These are phyloP conservation scores for Boletus sensibilis DNA, from an alignment of 768 basidiomycete genomes.

Conservation along the genomic window DNA sequence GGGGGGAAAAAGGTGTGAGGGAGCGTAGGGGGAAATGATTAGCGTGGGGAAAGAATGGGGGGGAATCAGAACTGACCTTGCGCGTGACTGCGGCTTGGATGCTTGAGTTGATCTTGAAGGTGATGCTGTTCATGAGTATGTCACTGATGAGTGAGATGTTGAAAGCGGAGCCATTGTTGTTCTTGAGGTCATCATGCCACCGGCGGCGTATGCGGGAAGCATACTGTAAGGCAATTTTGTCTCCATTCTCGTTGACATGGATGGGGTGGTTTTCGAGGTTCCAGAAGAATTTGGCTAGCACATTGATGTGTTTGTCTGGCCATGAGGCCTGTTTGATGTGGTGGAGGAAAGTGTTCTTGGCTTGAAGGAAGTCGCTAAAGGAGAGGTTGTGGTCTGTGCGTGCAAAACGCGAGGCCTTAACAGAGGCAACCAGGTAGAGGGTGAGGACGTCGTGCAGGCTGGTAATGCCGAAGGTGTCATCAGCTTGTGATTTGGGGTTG, in stretches of 20 bases:
- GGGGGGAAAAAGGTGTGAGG: too few relatives aligned
- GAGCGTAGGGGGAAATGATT: too few relatives aligned
- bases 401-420: conserved; percentile 15
- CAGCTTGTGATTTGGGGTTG: background rate
- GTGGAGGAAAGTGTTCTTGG: conserved; percentile 6
- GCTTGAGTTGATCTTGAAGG: background rate
- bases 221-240: background rate
- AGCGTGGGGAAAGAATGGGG: too few relatives aligned
- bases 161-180: background rate
- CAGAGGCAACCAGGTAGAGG: conserved; percentile 8
- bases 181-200: conserved; percentile 9
- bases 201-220: background rate
- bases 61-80: background rate
- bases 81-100: background rate
- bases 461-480: conserved; percentile 13
- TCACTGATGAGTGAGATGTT: conserved; percentile 2
- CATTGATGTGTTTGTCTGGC: background rate
- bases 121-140: background rate
- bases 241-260: background rate
- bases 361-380: conserved; percentile 19
- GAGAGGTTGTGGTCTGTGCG: conserved; percentile 18
- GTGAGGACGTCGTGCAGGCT: conserved; percentile 4
- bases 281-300: conserved; percentile 4
- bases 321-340: background rate
- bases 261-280: conserved; percentile 2